Evolutionary conservation across 345 rosid species (phyloP), one percentile per base, ranked within the genome.

Genomic region (Eucalyptus cloeziana): DNA sequence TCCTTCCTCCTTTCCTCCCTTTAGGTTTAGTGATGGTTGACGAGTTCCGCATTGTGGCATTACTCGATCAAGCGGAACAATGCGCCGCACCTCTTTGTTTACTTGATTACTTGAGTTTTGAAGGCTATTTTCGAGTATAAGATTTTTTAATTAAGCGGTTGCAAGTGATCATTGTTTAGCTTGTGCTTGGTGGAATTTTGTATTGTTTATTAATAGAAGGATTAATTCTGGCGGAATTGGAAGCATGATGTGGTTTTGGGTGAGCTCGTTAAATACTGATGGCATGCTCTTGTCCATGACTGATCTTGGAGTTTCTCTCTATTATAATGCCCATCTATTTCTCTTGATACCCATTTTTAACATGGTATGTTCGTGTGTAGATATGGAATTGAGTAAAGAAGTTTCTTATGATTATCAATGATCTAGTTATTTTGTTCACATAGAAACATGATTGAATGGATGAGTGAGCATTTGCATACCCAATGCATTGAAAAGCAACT

Each of bases 31-130:
- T 44, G 58, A 71, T 37, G 80, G 19, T 71, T 71, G 81, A 71
- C 25, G 13, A 71, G 25, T 19, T 71, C 7, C 2, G 0, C 1
- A 71, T 5, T 3, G 14, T 37, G 40, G 87, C 17, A n/a, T 33
- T 31, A 19, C 87, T 31, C 30, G 87, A 85, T 47, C 33, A 16
- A 49, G 52, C 3, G 10, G 24, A 49, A 12, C 22, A 24, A 86
- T 31, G 45, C 44, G 17, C 22, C 10, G 10, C 40, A 49, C 16
- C 13, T 37, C 27, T 71, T 33, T 71, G 25, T 71, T 71, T 71
- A 17, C 25, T 71, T 33, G 25, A 33, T 71, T 71, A 17, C 25
- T 33, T 33, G 45, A 71, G 81, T 71, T 69, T 31, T 21, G 54
- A 8, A 51, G 3, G 8, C 54, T 51, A 51, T 51, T 6, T 51